phyloP scores from a whole-genome alignment of 2,329 filamentous ascomycete species.

The Passalora sequoiae region DNA sequence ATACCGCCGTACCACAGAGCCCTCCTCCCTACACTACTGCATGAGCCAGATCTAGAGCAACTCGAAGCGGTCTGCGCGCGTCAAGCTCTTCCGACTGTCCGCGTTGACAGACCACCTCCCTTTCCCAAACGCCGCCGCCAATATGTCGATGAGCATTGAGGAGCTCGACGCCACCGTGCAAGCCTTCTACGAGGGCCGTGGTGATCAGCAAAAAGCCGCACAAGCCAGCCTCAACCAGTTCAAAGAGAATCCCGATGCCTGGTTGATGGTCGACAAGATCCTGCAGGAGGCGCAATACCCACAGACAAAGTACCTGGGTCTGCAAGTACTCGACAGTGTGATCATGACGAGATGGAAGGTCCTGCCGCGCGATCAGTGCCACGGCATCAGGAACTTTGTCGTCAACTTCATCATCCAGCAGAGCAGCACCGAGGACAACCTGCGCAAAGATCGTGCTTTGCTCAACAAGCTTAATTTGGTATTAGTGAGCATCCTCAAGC shows the following conservation, averaged over 20 bases:
- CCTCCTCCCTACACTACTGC: slow-evolving; percentile 18
- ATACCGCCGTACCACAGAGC: too few relatives aligned
- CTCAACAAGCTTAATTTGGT: slow-evolving; percentile 98
- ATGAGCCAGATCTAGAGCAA: slow-evolving; percentile 25
- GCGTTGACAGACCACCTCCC: slow-evolving; percentile 18
- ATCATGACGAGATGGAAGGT: slow-evolving; percentile 99
- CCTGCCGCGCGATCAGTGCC: slow-evolving; percentile 88
- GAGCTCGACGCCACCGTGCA: slow-evolving; percentile 96
- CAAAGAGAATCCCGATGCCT: slow-evolving; percentile 97
- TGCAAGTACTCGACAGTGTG: slow-evolving; percentile 96
- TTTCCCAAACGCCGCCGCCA: slow-evolving; percentile 24
- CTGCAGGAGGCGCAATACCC: slow-evolving; percentile 87
- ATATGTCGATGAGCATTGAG: slow-evolving; percentile 72
- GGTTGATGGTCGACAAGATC: slow-evolving; percentile 96
- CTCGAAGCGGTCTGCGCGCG: slow-evolving; percentile 31
- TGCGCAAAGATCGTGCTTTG: slow-evolving; percentile 78
- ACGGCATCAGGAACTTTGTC: slow-evolving; percentile 97
- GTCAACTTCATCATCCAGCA: slow-evolving; percentile 97
- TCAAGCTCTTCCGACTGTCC: slow-evolving; percentile 24
- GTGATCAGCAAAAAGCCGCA: slow-evolving; percentile 93
- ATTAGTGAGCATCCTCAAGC: slow-evolving; percentile 94
- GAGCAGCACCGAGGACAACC: slow-evolving; percentile 81
- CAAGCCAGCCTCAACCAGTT: slow-evolving; percentile 93
- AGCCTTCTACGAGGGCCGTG: slow-evolving; percentile 94
- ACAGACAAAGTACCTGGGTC: slow-evolving; percentile 93